phyloP scores from a whole-genome alignment of 257 asterid genomes.

The Mentha longifolia region DNA sequence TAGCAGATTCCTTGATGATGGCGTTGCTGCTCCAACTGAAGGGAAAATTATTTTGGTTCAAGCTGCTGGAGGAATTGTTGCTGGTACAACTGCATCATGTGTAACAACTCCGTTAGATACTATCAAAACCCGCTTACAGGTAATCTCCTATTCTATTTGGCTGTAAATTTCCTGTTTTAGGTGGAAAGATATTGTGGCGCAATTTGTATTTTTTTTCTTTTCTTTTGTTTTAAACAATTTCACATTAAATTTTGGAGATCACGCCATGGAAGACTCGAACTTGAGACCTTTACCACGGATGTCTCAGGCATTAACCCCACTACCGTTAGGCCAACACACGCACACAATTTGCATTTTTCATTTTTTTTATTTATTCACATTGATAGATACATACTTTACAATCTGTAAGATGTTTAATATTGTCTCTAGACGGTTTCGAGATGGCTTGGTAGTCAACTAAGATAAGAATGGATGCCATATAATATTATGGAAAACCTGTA shows the following conservation, averaged over 20 bases:
- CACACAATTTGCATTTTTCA: neutral
- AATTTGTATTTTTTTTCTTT: neutral
- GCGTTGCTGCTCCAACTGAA: constrained; percentile 60
- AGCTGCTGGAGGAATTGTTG: constrained; percentile 93
- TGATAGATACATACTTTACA: neutral
- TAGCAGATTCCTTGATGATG: constrained; percentile 66
- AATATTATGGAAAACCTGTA: neutral
- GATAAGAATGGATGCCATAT: neutral
- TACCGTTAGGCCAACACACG: too few species aligned
- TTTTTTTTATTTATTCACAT: neutral
- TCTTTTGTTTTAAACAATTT: too few species aligned
- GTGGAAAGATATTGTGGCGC: constrained; percentile 9
- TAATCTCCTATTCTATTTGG: constrained; percentile 20
- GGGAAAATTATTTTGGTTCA: constrained; percentile 74
- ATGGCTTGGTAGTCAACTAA: neutral
- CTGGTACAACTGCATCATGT: constrained; percentile 92
- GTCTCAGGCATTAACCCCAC: too few species aligned
- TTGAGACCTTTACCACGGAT: too few species aligned
- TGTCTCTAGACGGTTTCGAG: neutral
- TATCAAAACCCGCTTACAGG: constrained; percentile 95
- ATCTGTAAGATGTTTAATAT: constrained; percentile 3
- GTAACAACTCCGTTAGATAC: constrained; percentile 95
- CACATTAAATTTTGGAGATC: too few species aligned
- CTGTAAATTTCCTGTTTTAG: constrained; percentile 8
- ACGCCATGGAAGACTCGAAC: too few species aligned